These are phyloP conservation scores for Zygotorulaspora florentina DNA, from an alignment of 805 yeast species.

Conservation along the genomic window DNA sequence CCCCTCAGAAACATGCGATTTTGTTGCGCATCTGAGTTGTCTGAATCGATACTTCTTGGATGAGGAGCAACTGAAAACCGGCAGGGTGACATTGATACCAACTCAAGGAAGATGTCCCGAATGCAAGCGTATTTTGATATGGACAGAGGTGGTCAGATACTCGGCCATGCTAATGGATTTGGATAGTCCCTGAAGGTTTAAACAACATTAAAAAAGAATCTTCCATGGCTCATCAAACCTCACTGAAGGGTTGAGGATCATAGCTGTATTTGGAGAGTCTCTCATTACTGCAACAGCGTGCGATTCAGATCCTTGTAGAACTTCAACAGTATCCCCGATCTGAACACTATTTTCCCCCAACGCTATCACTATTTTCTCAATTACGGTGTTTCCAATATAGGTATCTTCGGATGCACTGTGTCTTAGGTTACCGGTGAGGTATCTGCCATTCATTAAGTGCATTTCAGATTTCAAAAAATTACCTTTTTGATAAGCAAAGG, in stretches of 20 bases:
- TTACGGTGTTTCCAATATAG: conserved; percentile 35
- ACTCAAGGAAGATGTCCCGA: conserved; percentile 28
- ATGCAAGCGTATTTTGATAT: conserved; percentile 25
- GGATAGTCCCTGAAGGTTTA: conserved; percentile 5
- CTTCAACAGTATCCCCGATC: conserved; percentile 15
- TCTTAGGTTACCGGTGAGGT: conserved; percentile 29
- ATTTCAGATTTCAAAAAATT: conserved; percentile 47
- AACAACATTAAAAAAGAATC: conserved; percentile 29
- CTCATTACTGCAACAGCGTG: conserved; percentile 36
- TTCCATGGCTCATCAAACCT: conserved; percentile 46
- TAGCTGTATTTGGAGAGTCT: conserved; percentile 14
- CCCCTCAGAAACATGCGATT: conserved; percentile 31
- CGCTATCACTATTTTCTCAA: conserved; percentile 55
- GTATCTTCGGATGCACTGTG: conserved; percentile 26
- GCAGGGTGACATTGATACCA: conserved; percentile 27
- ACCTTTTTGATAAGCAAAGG: conserved; percentile 52
- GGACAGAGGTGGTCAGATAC: conserved; percentile 30
- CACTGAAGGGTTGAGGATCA: conserved; percentile 51
- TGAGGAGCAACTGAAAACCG: conserved; percentile 13
- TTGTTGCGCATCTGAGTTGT: conserved; percentile 40
- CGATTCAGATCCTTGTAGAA: conserved; percentile 38
- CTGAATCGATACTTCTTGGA: conserved; percentile 28
- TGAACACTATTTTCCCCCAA: conserved; percentile 27
- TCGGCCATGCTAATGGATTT: conserved; percentile 21
- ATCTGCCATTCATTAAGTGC: conserved; percentile 32